Evolutionary conservation across 345 rosid genomes (phyloP), one percentile per base, ranked within the genome.

Genomic region (Brassica carinata): DNA sequence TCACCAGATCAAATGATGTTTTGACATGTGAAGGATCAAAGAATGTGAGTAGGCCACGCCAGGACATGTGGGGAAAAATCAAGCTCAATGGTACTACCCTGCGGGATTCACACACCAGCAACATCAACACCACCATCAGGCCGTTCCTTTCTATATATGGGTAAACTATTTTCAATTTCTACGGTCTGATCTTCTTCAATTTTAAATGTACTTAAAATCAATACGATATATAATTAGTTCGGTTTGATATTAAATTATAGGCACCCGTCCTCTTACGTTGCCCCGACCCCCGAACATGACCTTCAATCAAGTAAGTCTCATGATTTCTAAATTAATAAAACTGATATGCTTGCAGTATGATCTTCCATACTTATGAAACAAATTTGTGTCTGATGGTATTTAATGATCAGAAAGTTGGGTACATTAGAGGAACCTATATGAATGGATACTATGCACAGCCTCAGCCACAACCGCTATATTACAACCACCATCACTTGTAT

Each of bases 71-170:
- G 86, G 88, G 5, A 84, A 89, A n/a, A 88, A 86, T 81, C 99
- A 87, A 29, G 84, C 88, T 78, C 99, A 88, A 71, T 91, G 97
- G 98, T 91, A 91, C 67, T 95, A 91, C 68, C 97, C 93, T 1
- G 79, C 86, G 1, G 89, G 89, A 51, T 90, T 48, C 79, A 91
- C 88, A 36, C 90, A 86, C 26, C 92, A 87, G 36, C 90, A 82
- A 34, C 79, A 74, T 26, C 83, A 55, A 45, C 80, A 71, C 4
- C 77, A 71, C 0, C 77, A 36, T 69, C 95, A 87, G 75, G 85
- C 96, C 78, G 83, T 91, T 78, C 92, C 98, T 29, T 91, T 84
- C 81, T 90, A 88, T 63, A 23, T 23, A 23, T 23, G 99, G 99
- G 96, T 93, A 79, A 36, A 72, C 30, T 48, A 23, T 61, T 10